Percentiles rank a stretch among this genome's conserved stretches.
phyloP scores from a whole-genome alignment of 1,284 basidiomycete genomes.

The Waitea zeae region DNA sequence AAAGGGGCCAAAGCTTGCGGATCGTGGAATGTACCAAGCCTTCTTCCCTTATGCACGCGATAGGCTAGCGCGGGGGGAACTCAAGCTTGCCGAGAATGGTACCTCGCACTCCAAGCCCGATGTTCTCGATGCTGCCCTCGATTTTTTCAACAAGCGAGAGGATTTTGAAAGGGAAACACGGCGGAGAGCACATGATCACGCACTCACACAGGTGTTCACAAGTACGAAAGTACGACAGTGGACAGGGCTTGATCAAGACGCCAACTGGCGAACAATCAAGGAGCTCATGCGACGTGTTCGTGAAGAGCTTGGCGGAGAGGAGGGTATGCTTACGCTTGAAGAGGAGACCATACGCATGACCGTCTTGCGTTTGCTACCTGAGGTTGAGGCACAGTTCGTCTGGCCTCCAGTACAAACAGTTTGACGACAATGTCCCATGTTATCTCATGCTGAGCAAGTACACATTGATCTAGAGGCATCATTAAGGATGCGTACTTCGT shows the following conservation, averaged over 20 bases:
- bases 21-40: conserved; percentile 39
- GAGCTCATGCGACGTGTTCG: conserved; percentile 29
- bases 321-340: background rate
- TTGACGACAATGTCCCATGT: too few species aligned
- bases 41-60: conserved; percentile 16
- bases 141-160: conserved; percentile 31
- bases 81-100: conserved; percentile 2
- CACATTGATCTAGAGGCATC: too few species aligned
- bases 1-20: conserved; percentile 27
- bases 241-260: conserved; percentile 23
- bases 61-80: background rate
- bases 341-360: background rate
- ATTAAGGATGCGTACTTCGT: too few species aligned
- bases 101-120: too few species aligned
- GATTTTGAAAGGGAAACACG: conserved; percentile 24
- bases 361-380: background rate
- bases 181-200: conserved; percentile 19
- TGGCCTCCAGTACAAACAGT: too few species aligned
- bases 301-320: conserved; percentile 18
- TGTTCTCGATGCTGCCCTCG: conserved; percentile 26
- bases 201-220: conserved; percentile 19
- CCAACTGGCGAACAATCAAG: conserved; percentile 22
- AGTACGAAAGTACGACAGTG: conserved; percentile 27
- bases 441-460: too few species aligned
- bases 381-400: background rate